Percentiles rank a stretch among this genome's conserved stretches.
phyloP scores from a whole-genome alignment of 768 basidiomycete genomes.

The Cubamyces lactineus region DNA sequence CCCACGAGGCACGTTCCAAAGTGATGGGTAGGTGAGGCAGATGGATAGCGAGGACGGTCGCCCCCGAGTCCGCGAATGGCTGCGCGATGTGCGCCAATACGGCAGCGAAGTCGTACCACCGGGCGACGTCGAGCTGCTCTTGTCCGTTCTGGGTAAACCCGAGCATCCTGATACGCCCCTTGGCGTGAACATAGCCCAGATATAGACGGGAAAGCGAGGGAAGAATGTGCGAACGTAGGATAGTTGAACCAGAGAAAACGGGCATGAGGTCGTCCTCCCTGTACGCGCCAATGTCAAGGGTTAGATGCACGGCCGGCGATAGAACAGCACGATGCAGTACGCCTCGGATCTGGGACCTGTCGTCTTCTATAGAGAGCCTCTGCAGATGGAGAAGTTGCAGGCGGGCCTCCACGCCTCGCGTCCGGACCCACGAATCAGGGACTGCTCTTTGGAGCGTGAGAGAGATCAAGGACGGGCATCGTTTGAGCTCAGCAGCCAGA shows the following conservation, averaged over 20 bases:
- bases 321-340: not conserved
- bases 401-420: not conserved
- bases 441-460: not conserved
- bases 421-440: not conserved
- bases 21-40: not conserved
- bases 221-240: not conserved
- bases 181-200: not conserved
- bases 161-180: not conserved
- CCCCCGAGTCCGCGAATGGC: not conserved
- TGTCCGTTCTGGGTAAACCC: not conserved
- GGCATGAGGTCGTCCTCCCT: not conserved
- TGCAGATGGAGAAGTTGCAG: not conserved
- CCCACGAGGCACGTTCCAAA: too few species aligned
- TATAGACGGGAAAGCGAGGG: not conserved
- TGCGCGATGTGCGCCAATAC: not conserved
- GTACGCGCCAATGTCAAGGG: not conserved
- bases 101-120: not conserved
- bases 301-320: not conserved
- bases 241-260: not conserved
- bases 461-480: not conserved
- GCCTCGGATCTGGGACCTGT: too few species aligned
- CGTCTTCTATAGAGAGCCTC: too few species aligned
- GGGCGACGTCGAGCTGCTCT: not conserved
- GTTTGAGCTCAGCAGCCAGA: not conserved
- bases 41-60: not conserved